Percentiles rank a stretch among this genome's conserved stretches.
Conservation (phyloP, 2,329 filamentous ascomycete genomes). For the Epichloe bromicola region DNA sequence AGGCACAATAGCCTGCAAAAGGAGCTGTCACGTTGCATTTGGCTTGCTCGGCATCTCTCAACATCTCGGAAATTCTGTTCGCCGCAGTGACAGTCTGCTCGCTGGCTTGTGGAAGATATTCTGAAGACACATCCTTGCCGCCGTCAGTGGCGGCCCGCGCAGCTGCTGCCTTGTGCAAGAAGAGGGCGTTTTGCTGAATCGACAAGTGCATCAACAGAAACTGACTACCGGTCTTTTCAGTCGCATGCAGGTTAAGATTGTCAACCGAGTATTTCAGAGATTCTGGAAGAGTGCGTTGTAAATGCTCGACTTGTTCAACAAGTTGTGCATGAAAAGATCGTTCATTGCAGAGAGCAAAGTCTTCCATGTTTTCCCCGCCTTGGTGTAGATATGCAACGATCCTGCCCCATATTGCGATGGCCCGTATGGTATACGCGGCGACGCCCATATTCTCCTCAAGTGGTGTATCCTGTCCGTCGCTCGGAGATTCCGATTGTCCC, state of each 20-base stretch:
- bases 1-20: conserved; percentile 90
- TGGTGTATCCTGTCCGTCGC: conserved; percentile 51
- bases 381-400: conserved; percentile 85
- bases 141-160: conserved; percentile 53
- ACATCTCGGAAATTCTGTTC: conserved; percentile 70
- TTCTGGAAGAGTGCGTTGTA: conserved; percentile 56
- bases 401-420: conserved; percentile 78
- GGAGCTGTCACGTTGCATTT: conserved; percentile 69
- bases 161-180: conserved; percentile 78
- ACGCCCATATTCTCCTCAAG: conserved; percentile 84
- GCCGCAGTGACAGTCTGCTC: conserved; percentile 71
- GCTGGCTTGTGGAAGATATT: conserved; percentile 65
- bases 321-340: conserved; percentile 66
- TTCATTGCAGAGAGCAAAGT: conserved; percentile 65
- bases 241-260: conserved; percentile 74
- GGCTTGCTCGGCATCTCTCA: conserved; percentile 61
- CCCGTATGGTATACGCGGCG: conserved; percentile 75
- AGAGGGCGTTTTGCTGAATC: conserved; percentile 78
- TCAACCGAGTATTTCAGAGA: conserved; percentile 63
- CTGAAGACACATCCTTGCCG: conserved; percentile 57
- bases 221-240: conserved; percentile 76
- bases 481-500: conserved; percentile 45
- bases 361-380: conserved; percentile 74
- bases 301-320: conserved; percentile 55
- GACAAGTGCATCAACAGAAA: conserved; percentile 87